Evolutionary conservation across 2,329 filamentous ascomycete species (phyloP).

Genomic region (Paraphoma sp.): DNA sequence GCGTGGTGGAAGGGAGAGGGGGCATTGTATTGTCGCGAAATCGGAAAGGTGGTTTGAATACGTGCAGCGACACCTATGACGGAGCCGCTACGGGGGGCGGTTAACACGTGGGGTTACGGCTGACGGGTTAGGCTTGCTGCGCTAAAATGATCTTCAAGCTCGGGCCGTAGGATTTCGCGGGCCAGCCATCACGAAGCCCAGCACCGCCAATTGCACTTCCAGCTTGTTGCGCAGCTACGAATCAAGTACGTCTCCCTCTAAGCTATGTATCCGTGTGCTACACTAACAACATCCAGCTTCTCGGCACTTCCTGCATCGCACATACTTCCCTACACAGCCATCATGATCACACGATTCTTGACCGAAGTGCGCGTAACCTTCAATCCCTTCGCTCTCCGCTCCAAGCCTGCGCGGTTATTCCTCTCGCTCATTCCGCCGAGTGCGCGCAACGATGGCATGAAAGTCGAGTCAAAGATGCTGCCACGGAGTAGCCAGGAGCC

Average conservation of each 20-base stretch:
- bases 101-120: constrained; percentile 16
- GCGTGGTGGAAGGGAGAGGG: constrained; percentile 41
- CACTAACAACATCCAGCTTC: neutral
- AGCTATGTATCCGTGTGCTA: neutral
- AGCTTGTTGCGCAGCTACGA: neutral
- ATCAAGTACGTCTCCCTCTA: neutral
- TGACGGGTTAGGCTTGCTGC: constrained; percentile 18
- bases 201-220: constrained; percentile 3
- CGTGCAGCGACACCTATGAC: constrained; percentile 36
- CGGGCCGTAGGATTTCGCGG: constrained; percentile 15
- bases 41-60: constrained; percentile 32
- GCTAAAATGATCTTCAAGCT: constrained; percentile 22
- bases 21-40: constrained; percentile 38
- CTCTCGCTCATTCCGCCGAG: constrained; percentile 83
- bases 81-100: constrained; percentile 26
- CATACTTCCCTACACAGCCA: constrained; percentile 25
- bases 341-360: constrained; percentile 86
- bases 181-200: neutral
- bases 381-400: constrained; percentile 84
- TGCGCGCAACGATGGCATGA: constrained; percentile 75
- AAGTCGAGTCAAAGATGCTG: constrained; percentile 78
- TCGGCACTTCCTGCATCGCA: neutral
- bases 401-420: constrained; percentile 86
- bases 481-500: constrained; percentile 72
- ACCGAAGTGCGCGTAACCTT: constrained; percentile 85